Evolutionary conservation across 768 basidiomycete species (phyloP), one percentile per base, ranked within the genome.

Genomic region (Boletellus ananas): DNA sequence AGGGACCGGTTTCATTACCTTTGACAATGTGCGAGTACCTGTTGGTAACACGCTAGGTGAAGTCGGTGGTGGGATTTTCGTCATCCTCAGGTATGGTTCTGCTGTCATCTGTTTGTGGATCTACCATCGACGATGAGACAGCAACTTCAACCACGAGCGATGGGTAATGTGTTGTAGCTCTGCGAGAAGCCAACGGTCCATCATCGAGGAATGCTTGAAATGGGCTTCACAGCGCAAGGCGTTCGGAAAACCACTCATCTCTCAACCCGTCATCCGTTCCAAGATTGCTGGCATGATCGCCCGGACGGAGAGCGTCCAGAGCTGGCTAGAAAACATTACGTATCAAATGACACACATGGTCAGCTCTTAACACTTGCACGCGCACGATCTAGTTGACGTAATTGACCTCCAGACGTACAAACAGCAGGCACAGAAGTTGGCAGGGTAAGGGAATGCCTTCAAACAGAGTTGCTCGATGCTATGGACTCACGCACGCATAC

Each of bases 71-170:
- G 85, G 85, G 11, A 70, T 88, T 43, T 78, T 81, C 54, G 82
- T 84, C 39, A 79, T 80, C 41, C 70, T 80, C 44, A 85, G 82
- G 71, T 73, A 42, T 9, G 52, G 14, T 17, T 29, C 33, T 10
- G 23, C 9, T n/a, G 2, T 40, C 13, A 43, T 35, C 29, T 43
- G 9, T 13, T 31, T 12, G 12, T 13, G 1, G 36, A 21, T 12
- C 1, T 10, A 18, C 7, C 1, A 13, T 34, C 16, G 34, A 37
- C 12, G 16, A 18, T 6, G 27, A 27, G 41, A 46, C 21, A 79
- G 87, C 51, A 97, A 95, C 71, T 96, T 95, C 73, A 95, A 95
- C 65, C 92, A 94, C 67, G 93, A 94, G 64, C 85, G 88, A 57
- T 94, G 90, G 91, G 88, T 90, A 23, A 94, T 94, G 87, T 81